Conservation (phyloP, 495 filamentous ascomycete genomes). For the Aspergillus mulundensis region DNA sequence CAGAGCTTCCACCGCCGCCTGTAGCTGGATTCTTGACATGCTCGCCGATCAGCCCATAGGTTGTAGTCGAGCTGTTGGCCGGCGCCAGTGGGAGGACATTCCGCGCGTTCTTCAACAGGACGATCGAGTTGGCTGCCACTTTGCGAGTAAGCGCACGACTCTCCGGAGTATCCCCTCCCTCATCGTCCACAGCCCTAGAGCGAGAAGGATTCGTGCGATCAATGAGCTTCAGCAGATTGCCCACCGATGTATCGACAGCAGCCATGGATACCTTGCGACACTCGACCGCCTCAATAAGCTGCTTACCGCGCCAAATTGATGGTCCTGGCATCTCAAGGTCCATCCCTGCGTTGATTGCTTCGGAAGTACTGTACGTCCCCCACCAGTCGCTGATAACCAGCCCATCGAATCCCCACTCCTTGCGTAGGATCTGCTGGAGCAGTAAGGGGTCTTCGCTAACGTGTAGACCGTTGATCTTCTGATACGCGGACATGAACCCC, state of each 20-base stretch:
- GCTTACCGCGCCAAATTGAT: background rate
- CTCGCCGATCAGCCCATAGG: background rate
- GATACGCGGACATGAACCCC: background rate
- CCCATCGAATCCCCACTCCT: constrained; percentile 61
- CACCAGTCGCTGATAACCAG: constrained; percentile 63
- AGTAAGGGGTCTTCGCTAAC: constrained; percentile 26
- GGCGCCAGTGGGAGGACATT: background rate
- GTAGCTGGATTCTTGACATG: background rate
- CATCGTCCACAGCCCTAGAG: no score
- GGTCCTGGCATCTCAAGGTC: constrained; percentile 58
- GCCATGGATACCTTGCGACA: background rate
- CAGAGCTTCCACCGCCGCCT: background rate
- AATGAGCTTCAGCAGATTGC: background rate
- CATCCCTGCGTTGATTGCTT: constrained; percentile 50
- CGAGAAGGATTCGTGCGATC: no score
- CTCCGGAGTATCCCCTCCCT: no score
- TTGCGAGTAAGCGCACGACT: no score
- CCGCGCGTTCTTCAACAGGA: background rate
- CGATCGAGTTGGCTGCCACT: background rate
- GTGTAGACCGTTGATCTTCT: background rate
- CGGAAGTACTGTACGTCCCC: constrained; percentile 52
- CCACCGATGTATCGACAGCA: background rate
- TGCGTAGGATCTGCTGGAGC: constrained; percentile 58
- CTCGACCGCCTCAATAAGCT: background rate
- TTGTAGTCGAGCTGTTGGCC: background rate